Conservation (phyloP, 192 early-diverging fungal species). For the Coemansia sp. region DNA sequence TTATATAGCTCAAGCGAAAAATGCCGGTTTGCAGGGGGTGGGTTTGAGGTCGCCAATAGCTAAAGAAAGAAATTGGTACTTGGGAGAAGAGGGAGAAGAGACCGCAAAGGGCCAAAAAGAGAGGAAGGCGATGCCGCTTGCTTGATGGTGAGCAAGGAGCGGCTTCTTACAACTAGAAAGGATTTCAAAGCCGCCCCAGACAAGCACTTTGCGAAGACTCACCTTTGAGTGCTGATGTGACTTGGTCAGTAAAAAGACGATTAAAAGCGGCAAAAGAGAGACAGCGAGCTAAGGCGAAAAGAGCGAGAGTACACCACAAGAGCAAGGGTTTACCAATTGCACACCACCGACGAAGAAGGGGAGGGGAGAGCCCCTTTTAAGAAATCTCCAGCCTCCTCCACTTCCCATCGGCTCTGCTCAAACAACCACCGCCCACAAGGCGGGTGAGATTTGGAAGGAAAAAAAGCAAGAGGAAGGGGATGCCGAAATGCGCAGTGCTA, state of each 20-base stretch:
- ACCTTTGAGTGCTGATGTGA: neutral
- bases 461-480: slow-evolving; percentile 1
- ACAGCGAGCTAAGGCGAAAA: neutral
- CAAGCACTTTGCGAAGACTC: neutral
- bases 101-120: neutral
- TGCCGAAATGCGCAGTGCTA: slow-evolving; percentile 6
- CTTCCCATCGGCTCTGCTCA: slow-evolving; percentile 2
- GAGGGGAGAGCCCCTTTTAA: slow-evolving; percentile 5
- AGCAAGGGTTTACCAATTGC: slow-evolving; percentile 1
- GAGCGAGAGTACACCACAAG: neutral
- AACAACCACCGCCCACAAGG: neutral
- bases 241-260: neutral
- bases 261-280: neutral
- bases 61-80: neutral
- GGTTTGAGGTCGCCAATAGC: neutral
- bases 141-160: neutral
- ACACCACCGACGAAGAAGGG: neutral
- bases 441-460: neutral
- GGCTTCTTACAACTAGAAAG: neutral
- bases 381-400: neutral
- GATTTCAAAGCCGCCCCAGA: neutral
- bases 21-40: neutral
- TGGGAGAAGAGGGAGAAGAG: neutral
- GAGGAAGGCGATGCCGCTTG: neutral
- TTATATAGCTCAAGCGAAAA: neutral